Conservation (phyloP, 495 filamentous ascomycete species). For the Tuber umbilicatum region DNA sequence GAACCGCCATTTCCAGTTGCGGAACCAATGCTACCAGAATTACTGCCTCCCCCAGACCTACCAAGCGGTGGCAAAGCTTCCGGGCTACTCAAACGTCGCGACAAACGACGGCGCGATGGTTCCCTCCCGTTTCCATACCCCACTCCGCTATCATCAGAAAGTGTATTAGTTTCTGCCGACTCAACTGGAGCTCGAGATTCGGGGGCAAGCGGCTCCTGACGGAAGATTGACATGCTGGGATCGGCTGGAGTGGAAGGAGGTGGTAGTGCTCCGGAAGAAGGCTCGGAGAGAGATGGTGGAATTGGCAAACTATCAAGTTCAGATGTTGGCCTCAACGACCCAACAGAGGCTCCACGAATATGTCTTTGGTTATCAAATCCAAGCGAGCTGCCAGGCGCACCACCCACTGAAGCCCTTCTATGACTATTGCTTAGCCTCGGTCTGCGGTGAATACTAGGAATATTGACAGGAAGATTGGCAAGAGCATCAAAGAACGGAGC, state of each 20-base stretch:
- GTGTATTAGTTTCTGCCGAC: constrained; percentile 12
- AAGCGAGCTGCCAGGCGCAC: constrained; percentile 31
- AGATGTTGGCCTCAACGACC: constrained; percentile 43
- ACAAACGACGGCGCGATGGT: constrained; percentile 21
- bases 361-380: constrained; percentile 51
- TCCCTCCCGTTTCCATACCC: constrained; percentile 17
- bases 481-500: constrained; percentile 58
- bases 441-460: constrained; percentile 43
- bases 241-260: constrained; percentile 66
- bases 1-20: constrained; percentile 14
- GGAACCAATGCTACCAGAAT: constrained; percentile 18
- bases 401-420: constrained; percentile 50
- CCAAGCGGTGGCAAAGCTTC: constrained; percentile 20
- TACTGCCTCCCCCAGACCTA: constrained; percentile 18
- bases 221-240: constrained; percentile 51
- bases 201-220: constrained; percentile 33
- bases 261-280: constrained; percentile 57
- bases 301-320: constrained; percentile 45
- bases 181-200: constrained; percentile 1
- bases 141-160: constrained; percentile 23
- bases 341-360: constrained; percentile 44
- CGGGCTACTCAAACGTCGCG: constrained; percentile 36
- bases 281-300: constrained; percentile 50
- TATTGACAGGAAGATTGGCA: constrained; percentile 49
- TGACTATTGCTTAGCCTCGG: constrained; percentile 51